Evolutionary conservation across 2,329 filamentous ascomycete species (phyloP).

Genomic region (Trichoderma oligosporum): DNA sequence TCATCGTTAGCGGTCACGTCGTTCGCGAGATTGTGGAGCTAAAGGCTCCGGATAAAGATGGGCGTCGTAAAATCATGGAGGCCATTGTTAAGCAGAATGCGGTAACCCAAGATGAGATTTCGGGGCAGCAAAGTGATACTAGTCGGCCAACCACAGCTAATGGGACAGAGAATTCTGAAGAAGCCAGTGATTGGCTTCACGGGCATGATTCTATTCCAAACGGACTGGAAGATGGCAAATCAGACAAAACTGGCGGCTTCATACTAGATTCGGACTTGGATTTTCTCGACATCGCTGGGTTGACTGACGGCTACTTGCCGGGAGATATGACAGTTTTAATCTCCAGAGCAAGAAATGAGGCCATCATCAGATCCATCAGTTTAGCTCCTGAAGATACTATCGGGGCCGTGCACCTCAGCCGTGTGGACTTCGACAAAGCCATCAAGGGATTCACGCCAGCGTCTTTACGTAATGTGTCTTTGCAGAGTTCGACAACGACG

Average conservation of each 20-base stretch:
- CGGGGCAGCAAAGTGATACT: slow-evolving; percentile 38
- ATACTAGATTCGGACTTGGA: slow-evolving; percentile 74
- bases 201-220: slow-evolving; percentile 59
- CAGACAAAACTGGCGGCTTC: slow-evolving; percentile 56
- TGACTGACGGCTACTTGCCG: slow-evolving; percentile 97
- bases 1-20: slow-evolving; percentile 86
- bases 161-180: slow-evolving; percentile 49
- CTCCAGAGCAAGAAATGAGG: slow-evolving; percentile 83
- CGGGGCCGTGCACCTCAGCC: slow-evolving; percentile 58
- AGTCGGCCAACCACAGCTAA: slow-evolving; percentile 57
- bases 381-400: slow-evolving; percentile 45
- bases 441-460: slow-evolving; percentile 92
- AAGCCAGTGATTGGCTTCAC: slow-evolving; percentile 70
- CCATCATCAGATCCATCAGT: slow-evolving; percentile 77
- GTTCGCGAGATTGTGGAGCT: slow-evolving; percentile 86
- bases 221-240: slow-evolving; percentile 34
- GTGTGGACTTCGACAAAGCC: slow-evolving; percentile 76
- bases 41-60: slow-evolving; percentile 90
- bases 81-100: slow-evolving; percentile 63
- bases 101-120: slow-evolving; percentile 36
- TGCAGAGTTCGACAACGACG: slow-evolving; percentile 88
- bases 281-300: slow-evolving; percentile 85
- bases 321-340: slow-evolving; percentile 85
- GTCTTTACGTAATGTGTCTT: slow-evolving; percentile 86
- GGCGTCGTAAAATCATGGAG: slow-evolving; percentile 77